phyloP scores from a whole-genome alignment of 257 asterid genomes.

The Primulina tabacum region DNA sequence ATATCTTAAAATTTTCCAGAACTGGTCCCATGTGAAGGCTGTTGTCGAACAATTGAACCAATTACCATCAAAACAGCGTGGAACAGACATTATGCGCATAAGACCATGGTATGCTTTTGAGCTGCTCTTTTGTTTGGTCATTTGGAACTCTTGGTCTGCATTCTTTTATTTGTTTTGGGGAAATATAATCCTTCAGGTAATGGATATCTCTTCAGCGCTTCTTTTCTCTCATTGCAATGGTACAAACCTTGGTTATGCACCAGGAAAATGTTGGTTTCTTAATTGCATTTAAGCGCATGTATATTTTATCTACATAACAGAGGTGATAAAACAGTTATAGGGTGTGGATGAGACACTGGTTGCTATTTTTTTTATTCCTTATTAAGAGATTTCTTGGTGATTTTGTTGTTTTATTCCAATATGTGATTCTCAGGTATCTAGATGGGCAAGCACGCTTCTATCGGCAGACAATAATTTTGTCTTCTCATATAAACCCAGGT shows the following conservation, averaged over 20 bases:
- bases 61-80: conserved; percentile 81
- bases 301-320: conserved; percentile 11
- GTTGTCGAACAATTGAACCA: conserved; percentile 69
- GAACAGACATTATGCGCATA: conserved; percentile 92
- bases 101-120: conserved; percentile 70
- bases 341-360: conserved; percentile 13
- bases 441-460: conserved; percentile 87
- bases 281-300: conserved; percentile 12
- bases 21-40: conserved; percentile 86
- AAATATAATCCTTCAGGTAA: background rate
- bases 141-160: conserved; percentile 8
- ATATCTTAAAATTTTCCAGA: conserved; percentile 42
- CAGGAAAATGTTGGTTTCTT: conserved; percentile 2
- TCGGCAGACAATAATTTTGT: conserved; percentile 77
- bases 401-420: conserved; percentile 18
- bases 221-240: background rate
- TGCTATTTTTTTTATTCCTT: conserved; percentile 19
- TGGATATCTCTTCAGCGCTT: background rate
- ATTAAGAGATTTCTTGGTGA: conserved; percentile 9
- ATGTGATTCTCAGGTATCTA: conserved; percentile 54
- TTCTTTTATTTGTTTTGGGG: conserved; percentile 12
- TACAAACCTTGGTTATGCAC: background rate
- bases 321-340: background rate
- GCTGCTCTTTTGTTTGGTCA: conserved; percentile 16
- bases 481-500: conserved; percentile 93